Base-by-base conservation (phyloP, 2,329 filamentous ascomycete species). In the Ophiostoma pallidulum region DNA sequence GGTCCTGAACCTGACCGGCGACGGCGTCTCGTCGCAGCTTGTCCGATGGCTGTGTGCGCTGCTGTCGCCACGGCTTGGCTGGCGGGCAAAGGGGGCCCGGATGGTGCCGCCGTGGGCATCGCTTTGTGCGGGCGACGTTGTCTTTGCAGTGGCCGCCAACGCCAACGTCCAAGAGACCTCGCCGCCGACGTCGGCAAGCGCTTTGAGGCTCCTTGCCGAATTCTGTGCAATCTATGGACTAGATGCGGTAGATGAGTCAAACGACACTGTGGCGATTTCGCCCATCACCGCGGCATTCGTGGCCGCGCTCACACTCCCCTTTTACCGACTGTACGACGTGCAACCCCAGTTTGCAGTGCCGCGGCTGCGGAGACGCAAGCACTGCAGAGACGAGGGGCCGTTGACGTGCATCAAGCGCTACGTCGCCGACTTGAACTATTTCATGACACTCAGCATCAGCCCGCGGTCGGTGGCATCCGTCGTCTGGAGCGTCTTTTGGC, bases 361-460 rank as follows among this genome's bases (percentile, higher is more conserved):
- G 13, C 35, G 16, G 24, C 26, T 45, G 16, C 33, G 35, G 18
- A 38, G 43, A 32, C 18, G 43, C 35, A 32, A 14, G 33, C 2
- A n/a, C 13, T 31, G 6, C 24, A 16, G 35, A n/a, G 43, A 29
- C 33, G 10, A 33, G 14, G 28, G 19, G 29, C 12, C 4, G 39
- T 18, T 24, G 13, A 12, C 16, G 9, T 16, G 33, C 22, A 47
- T 42, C 24, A 40, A 48, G 24, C 40, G 50, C 12, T 42, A 45
- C 22, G 47, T 47, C 19, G 13, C 31, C 31, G 39, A 54, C 24
- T 48, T 54, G n/a, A 53, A 41, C 26, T 61, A 61, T 42, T 57
- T 60, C 50, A 61, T 62, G 59, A 61, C 59, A 14, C 54, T 62
- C 39, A 61, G 59, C 47, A 58, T 59, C 55, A 54, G 58, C 22